Percentiles rank a stretch among this genome's conserved stretches.
Conservation (phyloP, 495 filamentous ascomycete genomes). For the Talaromyces borbonicus region DNA sequence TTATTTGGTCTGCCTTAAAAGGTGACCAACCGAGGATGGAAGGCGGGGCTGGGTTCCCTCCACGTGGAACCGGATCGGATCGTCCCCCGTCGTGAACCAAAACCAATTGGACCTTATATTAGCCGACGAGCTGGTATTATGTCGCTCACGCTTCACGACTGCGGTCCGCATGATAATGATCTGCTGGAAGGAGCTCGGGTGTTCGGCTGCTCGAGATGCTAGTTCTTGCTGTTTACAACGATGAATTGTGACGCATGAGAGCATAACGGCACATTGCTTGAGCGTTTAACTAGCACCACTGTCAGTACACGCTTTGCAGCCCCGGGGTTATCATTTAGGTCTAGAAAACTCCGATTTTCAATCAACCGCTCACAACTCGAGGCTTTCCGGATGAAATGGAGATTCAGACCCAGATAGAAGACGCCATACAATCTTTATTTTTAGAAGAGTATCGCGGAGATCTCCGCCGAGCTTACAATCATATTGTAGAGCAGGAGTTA, state of each 20-base stretch:
- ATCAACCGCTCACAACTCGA: background rate
- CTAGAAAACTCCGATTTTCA: background rate
- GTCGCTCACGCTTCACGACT: too few species aligned
- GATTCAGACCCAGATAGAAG: background rate
- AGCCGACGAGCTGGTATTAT: background rate
- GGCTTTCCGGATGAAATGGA: background rate
- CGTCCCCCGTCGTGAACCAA: background rate
- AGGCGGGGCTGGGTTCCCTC: background rate
- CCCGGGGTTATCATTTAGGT: too few species aligned
- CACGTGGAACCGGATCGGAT: constrained; percentile 2
- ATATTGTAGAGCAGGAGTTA: constrained; percentile 12
- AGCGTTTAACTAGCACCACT: too few species aligned
- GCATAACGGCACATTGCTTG: too few species aligned
- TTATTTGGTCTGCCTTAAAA: too few species aligned
- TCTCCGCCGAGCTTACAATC: constrained; percentile 3
- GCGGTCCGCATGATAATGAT: too few species aligned
- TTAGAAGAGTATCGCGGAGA: constrained; percentile 18
- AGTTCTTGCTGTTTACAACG: too few species aligned
- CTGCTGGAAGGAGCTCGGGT: too few species aligned
- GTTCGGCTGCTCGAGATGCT: too few species aligned
- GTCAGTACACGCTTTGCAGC: too few species aligned
- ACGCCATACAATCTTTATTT: constrained; percentile 13
- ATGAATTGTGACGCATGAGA: too few species aligned
- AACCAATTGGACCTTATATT: background rate
- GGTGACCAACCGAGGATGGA: too few species aligned